Evolutionary conservation across 768 basidiomycete genomes (phyloP), one percentile per base, ranked within the genome.

Genomic region (Calocybe indica): DNA sequence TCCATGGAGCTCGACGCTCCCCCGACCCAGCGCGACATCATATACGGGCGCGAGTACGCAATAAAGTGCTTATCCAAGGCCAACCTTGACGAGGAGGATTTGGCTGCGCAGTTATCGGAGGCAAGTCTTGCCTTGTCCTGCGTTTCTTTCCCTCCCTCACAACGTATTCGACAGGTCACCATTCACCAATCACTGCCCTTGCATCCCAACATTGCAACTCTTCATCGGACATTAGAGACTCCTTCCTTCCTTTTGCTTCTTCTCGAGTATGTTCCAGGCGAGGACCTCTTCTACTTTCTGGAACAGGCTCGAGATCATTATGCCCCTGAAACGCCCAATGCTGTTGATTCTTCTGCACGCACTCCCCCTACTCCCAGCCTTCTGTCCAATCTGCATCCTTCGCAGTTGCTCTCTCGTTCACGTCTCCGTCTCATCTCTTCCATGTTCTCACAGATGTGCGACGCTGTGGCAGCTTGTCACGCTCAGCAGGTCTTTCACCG

Each of bases 391-490:
- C 78, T 83, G 58, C 83, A 80, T 61, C 89, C 82, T 39, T 75
- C 80, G 30, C 85, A 92, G 53, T 73, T 96, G 31, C 84, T 99
- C 46, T 90, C 89, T 28, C 80, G 82, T 47, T 87, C 85, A 36
- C 87, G 95, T 49, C 80, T 99, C 29, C 86, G 89, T 11, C 81
- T 99, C 55, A 92, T 99, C 59, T 83, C 93, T 3, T 86, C 89
- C 62, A 99, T 99, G 95, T 98, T 99, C 67, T 74, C 82, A 13
- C 96, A 98, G 69, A 99, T 99, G 95, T 98, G 95, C 62, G 91
- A 94, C 53, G 94, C 95, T 38, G 94, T 99, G 9, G 90, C 91
- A 3, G 82, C 87, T 5, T 97, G 95, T 68, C 95, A 99, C 62
- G 84, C 84, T 12, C 82, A 85, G 52, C 85, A 85, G 34, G 88